Percentiles rank a stretch among this genome's conserved stretches.
Evolutionary conservation across 208 protist genomes (phyloP).

Genomic region (Leishmania tropica): DNA sequence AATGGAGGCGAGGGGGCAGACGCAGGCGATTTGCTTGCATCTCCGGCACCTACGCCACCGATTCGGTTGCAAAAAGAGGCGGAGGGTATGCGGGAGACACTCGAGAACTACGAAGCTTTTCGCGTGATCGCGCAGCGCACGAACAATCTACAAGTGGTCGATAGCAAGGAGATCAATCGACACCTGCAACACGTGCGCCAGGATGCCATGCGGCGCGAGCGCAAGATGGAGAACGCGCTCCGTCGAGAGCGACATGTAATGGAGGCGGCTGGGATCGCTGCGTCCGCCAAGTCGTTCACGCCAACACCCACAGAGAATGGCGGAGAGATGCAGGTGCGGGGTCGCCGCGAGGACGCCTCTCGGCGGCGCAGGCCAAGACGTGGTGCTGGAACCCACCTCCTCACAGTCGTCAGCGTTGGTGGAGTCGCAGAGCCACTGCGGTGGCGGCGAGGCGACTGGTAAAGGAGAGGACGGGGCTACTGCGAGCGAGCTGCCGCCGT

Average conservation of each 20-base stretch:
- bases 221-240: slow-evolving; percentile 49
- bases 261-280: slow-evolving; percentile 59
- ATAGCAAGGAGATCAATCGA: slow-evolving; percentile 88
- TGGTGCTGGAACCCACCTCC: not conserved
- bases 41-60: slow-evolving; percentile 56
- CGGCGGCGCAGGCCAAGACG: not conserved
- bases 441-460: not conserved
- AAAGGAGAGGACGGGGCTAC: slow-evolving; percentile 10
- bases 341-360: slow-evolving; percentile 15
- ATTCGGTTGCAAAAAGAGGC: slow-evolving; percentile 73
- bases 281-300: slow-evolving; percentile 66
- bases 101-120: slow-evolving; percentile 89
- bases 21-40: slow-evolving; percentile 6
- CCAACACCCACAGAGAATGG: slow-evolving; percentile 17
- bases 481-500: slow-evolving; percentile 78
- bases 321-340: slow-evolving; percentile 33
- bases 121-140: slow-evolving; percentile 89
- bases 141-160: slow-evolving; percentile 91
- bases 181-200: slow-evolving; percentile 69
- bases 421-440: not conserved
- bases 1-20: not conserved
- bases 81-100: slow-evolving; percentile 78
- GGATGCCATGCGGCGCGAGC: slow-evolving; percentile 57
- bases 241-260: slow-evolving; percentile 74
- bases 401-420: not conserved